Percentiles rank a stretch among this genome's conserved stretches.
Conservation (phyloP, 2,329 filamentous ascomycete species). For the Cercospora citrullina region DNA sequence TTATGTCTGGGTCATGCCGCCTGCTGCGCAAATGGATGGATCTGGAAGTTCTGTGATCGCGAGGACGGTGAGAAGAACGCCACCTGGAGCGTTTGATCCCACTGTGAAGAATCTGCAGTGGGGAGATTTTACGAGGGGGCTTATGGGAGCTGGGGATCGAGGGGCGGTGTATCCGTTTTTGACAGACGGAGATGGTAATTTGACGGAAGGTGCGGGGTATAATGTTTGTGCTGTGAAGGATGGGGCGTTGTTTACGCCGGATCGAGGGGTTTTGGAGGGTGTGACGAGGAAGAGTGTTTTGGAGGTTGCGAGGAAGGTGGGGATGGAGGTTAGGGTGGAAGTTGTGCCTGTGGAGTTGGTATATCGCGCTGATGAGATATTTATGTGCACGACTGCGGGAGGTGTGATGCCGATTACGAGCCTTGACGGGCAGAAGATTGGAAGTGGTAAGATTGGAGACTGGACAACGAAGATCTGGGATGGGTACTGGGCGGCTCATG, state of each 20-base stretch:
- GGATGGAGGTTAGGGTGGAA: slow-evolving; percentile 43
- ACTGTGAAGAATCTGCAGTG: slow-evolving; percentile 55
- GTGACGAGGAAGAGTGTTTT: slow-evolving; percentile 53
- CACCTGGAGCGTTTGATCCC: slow-evolving; percentile 52
- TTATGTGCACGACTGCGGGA: slow-evolving; percentile 57
- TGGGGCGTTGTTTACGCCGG: slow-evolving; percentile 48
- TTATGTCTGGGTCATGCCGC: slow-evolving; percentile 55
- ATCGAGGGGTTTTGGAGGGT: slow-evolving; percentile 52
- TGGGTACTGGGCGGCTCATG: slow-evolving; percentile 54
- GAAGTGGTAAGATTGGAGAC: slow-evolving; percentile 47
- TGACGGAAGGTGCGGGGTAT: slow-evolving; percentile 55
- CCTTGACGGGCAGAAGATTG: slow-evolving; percentile 48
- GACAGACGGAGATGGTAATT: slow-evolving; percentile 52
- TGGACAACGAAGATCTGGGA: slow-evolving; percentile 54
- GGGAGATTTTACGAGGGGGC: slow-evolving; percentile 48
- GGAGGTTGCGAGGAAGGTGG: slow-evolving; percentile 42
- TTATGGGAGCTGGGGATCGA: slow-evolving; percentile 52
- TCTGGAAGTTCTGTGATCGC: slow-evolving; percentile 47
- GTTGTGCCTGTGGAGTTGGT: slow-evolving; percentile 46
- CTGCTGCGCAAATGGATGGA: slow-evolving; percentile 44
- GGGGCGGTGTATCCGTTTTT: slow-evolving; percentile 52
- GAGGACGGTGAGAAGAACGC: slow-evolving; percentile 48
- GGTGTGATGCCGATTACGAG: slow-evolving; percentile 55
- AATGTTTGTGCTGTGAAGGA: slow-evolving; percentile 53
- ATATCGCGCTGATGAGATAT: slow-evolving; percentile 51